These are phyloP conservation scores for Acanthamoeba triangularis DNA, from an alignment of 208 protist genomes.

Conservation along the genomic window DNA sequence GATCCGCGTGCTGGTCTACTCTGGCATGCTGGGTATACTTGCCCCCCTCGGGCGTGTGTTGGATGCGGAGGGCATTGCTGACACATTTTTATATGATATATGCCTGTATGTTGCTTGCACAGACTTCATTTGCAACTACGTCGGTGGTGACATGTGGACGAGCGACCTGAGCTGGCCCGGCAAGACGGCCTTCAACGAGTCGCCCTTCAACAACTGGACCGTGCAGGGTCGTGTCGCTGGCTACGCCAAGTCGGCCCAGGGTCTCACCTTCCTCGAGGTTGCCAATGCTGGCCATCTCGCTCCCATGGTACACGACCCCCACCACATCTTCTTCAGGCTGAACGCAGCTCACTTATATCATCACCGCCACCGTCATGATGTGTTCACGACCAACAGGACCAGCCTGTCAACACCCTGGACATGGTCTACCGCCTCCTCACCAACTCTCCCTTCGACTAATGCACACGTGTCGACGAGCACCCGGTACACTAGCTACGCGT, in stretches of 20 bases:
- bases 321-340: too few species aligned
- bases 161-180: conserved; percentile 12
- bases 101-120: not conserved
- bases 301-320: not conserved
- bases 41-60: not conserved
- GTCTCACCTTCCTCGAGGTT: conserved; percentile 38
- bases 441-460: conserved; percentile 23
- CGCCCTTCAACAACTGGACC: conserved; percentile 41
- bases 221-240: conserved; percentile 41
- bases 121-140: conserved; percentile 73
- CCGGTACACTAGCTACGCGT: too few species aligned
- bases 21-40: conserved; percentile 37
- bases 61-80: not conserved
- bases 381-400: not conserved
- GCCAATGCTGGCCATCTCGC: conserved; percentile 41
- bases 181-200: conserved; percentile 8
- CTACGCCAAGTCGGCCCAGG: not conserved
- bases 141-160: conserved; percentile 63
- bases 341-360: not conserved
- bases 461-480: too few species aligned
- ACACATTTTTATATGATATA: not conserved
- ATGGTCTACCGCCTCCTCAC: conserved; percentile 43
- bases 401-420: conserved; percentile 50
- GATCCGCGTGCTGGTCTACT: conserved; percentile 44
- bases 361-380: not conserved